Conservation (phyloP, 768 basidiomycete species). For the Russula griseocarnosa region DNA sequence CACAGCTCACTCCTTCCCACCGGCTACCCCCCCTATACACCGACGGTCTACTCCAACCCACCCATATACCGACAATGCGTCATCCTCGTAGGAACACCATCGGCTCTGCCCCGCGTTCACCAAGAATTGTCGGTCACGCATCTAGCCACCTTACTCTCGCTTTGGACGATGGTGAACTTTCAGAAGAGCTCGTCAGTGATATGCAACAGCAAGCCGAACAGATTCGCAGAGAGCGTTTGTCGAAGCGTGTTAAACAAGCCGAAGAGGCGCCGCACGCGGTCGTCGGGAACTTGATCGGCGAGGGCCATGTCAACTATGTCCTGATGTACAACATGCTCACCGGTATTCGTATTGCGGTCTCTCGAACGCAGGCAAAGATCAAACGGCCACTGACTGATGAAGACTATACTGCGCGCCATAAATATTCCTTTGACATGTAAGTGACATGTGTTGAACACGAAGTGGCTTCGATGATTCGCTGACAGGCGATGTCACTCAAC, state of each 20-base stretch:
- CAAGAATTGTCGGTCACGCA: slow-evolving; percentile 17
- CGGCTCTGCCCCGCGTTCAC: slow-evolving; percentile 41
- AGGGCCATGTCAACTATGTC: slow-evolving; percentile 97
- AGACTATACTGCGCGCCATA: slow-evolving; percentile 86
- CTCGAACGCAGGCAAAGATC: slow-evolving; percentile 93
- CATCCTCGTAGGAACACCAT: slow-evolving; percentile 68
- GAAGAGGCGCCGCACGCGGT: slow-evolving; percentile 40
- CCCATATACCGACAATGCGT: slow-evolving; percentile 35
- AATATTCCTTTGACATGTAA: slow-evolving; percentile 96
- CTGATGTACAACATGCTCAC: slow-evolving; percentile 99
- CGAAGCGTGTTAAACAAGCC: slow-evolving; percentile 65
- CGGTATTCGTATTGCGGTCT: slow-evolving; percentile 94
- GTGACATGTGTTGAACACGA: slow-evolving; percentile 33
- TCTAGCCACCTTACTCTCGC: slow-evolving; percentile 36
- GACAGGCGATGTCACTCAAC: slow-evolving; percentile 12
- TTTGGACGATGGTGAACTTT: slow-evolving; percentile 40
- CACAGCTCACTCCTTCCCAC: slow-evolving; percentile 28
- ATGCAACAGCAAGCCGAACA: slow-evolving; percentile 88
- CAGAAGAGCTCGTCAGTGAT: slow-evolving; percentile 64
- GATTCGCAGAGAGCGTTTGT: slow-evolving; percentile 72
- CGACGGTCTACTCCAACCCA: slow-evolving; percentile 55
- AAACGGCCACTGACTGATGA: slow-evolving; percentile 77
- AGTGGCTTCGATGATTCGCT: background rate
- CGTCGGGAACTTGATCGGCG: slow-evolving; percentile 96
- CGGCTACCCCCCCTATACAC: slow-evolving; percentile 33